These are phyloP conservation scores for Perilla frutescens DNA, from an alignment of 257 asterid species.

Conservation along the genomic window DNA sequence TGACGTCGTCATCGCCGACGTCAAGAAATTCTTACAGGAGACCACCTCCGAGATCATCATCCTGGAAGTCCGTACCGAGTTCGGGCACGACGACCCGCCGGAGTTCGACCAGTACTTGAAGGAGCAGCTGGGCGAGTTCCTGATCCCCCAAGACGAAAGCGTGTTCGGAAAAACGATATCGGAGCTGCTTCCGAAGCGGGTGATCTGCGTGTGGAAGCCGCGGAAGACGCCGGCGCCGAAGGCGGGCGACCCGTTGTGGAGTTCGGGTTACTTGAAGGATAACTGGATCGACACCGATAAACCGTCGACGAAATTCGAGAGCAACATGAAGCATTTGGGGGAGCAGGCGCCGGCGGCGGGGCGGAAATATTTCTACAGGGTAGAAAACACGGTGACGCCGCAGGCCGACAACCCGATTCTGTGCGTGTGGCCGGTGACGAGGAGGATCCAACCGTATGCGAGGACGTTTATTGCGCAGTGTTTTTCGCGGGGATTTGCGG, in stretches of 20 bases:
- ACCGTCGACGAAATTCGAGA: constrained; percentile 85
- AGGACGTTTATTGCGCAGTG: constrained; percentile 72
- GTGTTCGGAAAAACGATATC: constrained; percentile 67
- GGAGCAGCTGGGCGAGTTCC: constrained; percentile 65
- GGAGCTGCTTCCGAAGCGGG: constrained; percentile 71
- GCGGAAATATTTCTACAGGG: constrained; percentile 79
- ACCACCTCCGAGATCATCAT: constrained; percentile 75
- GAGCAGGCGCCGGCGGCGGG: constrained; percentile 57
- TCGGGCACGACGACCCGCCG: constrained; percentile 88
- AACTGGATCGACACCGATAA: constrained; percentile 88
- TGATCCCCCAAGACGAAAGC: constrained; percentile 70
- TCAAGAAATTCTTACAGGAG: constrained; percentile 66
- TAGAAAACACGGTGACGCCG: constrained; percentile 95
- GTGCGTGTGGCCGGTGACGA: constrained; percentile 81
- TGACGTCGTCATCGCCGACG: constrained; percentile 65
- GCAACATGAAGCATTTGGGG: constrained; percentile 68
- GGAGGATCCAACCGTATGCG: constrained; percentile 72
- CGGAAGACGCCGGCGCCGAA: constrained; percentile 65
- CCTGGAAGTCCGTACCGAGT: constrained; percentile 84
- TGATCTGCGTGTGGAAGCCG: constrained; percentile 94
- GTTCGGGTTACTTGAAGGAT: constrained; percentile 66
- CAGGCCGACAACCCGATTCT: constrained; percentile 84
- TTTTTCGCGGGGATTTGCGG: constrained; percentile 48
- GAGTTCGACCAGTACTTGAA: constrained; percentile 67
- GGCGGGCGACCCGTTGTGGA: constrained; percentile 67